Evolutionary conservation across 257 asterid species (phyloP).

Genomic region (Capsicum baccatum): DNA sequence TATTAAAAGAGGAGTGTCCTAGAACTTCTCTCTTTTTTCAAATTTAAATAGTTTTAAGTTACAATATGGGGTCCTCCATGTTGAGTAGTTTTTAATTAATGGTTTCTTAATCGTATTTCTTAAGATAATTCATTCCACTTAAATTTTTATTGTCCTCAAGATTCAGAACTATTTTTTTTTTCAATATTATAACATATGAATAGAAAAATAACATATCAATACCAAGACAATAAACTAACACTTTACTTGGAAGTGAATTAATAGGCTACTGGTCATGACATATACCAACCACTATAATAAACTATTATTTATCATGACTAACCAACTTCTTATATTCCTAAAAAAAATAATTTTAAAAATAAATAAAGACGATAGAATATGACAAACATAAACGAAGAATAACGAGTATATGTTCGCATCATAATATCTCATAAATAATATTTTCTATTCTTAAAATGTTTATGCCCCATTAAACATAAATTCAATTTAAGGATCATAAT

Average conservation of each 20-base stretch:
- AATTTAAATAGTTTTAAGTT: too few species aligned
- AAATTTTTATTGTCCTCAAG: not conserved
- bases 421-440: too few species aligned
- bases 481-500: not conserved
- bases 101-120: not conserved
- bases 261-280: not conserved
- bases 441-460: too few species aligned
- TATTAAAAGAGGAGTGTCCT: too few species aligned
- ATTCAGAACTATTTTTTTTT: not conserved
- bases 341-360: not conserved
- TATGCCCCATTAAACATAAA: too few species aligned
- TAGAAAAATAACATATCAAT: not conserved
- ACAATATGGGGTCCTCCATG: not conserved
- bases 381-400: not conserved
- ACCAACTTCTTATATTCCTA: not conserved
- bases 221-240: not conserved
- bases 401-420: too few species aligned
- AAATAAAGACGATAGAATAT: not conserved
- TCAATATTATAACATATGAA: not conserved
- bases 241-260: constrained; percentile 22
- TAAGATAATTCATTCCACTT: constrained; percentile 5
- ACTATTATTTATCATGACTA: not conserved
- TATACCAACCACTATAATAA: not conserved
- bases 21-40: too few species aligned
- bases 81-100: not conserved